Conservation (phyloP, 2,329 filamentous ascomycete genomes). For the Ceratocystis ficicola region DNA sequence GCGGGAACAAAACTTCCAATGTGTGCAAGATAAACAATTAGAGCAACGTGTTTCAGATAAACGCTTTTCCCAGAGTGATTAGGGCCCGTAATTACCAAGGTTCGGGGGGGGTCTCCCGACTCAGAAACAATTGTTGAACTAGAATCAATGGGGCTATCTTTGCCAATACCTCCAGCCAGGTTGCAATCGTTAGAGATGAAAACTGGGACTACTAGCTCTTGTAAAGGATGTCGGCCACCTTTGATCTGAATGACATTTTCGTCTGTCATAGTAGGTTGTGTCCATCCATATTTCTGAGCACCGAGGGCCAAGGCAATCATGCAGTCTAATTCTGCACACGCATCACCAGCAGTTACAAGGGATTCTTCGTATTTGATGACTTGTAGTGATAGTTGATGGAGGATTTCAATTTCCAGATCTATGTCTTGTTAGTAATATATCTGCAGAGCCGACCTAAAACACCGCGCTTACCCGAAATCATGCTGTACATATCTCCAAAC, state of each 20-base stretch:
- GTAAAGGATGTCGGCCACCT: conserved; percentile 73
- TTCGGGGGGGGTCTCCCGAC: conserved; percentile 28
- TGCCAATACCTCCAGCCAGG: conserved; percentile 48
- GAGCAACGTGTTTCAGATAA: conserved; percentile 82
- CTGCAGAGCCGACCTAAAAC: not conserved
- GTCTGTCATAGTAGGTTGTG: conserved; percentile 54
- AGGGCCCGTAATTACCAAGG: conserved; percentile 76
- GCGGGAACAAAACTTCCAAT: conserved; percentile 88
- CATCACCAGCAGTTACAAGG: conserved; percentile 58
- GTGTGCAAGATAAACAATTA: conserved; percentile 87
- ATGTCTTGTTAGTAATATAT: conserved; percentile 9
- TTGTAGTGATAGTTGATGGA: conserved; percentile 60
- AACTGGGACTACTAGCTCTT: conserved; percentile 67
- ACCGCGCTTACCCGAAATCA: conserved; percentile 58
- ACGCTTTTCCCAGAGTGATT: conserved; percentile 97
- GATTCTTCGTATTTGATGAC: conserved; percentile 57
- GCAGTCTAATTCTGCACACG: conserved; percentile 79
- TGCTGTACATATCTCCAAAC: conserved; percentile 73
- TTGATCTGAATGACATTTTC: conserved; percentile 61
- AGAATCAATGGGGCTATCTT: conserved; percentile 6
- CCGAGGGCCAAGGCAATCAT: conserved; percentile 68
- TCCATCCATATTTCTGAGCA: conserved; percentile 61
- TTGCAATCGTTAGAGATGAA: conserved; percentile 74
- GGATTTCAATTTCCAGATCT: conserved; percentile 83
- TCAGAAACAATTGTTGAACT: not conserved